Evolutionary conservation across 2,329 filamentous ascomycete genomes (phyloP).

Genomic region (Ophiostoma piceae): DNA sequence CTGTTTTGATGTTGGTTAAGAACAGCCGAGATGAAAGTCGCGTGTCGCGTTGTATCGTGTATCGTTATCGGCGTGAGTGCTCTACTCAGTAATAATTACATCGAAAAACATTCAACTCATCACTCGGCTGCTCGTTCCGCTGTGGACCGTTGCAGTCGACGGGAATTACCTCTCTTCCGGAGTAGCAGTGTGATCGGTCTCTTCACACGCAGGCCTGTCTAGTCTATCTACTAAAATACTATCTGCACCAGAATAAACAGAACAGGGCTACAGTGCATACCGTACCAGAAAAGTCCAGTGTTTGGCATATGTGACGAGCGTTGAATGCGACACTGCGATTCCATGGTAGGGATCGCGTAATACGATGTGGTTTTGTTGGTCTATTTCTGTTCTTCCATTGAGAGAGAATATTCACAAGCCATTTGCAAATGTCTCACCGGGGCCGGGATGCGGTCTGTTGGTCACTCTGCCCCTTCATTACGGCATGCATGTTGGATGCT

Average conservation of each 20-base stretch:
- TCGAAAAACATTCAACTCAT: background rate
- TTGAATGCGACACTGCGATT: background rate
- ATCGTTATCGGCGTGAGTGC: too few species aligned
- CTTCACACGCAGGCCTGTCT: background rate
- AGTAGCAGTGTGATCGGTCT: background rate
- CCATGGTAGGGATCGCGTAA: background rate
- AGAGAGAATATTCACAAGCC: too few species aligned
- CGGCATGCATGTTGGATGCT: background rate
- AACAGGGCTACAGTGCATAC: background rate
- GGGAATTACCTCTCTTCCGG: background rate
- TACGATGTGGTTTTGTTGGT: background rate
- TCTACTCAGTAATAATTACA: too few species aligned
- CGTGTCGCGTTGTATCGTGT: background rate
- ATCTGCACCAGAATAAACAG: background rate
- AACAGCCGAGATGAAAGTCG: background rate
- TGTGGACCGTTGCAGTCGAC: conserved; percentile 7
- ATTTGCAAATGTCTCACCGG: background rate
- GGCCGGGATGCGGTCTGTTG: conserved; percentile 1
- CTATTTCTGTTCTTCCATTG: background rate
- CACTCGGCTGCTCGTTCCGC: background rate
- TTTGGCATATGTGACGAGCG: conserved; percentile 6
- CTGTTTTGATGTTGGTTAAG: conserved; percentile 1
- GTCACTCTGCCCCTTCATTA: background rate
- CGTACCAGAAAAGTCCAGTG: background rate
- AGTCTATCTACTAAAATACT: too few species aligned